phyloP scores from a whole-genome alignment of 2,329 filamentous ascomycete species.

The Botrytis fabae region DNA sequence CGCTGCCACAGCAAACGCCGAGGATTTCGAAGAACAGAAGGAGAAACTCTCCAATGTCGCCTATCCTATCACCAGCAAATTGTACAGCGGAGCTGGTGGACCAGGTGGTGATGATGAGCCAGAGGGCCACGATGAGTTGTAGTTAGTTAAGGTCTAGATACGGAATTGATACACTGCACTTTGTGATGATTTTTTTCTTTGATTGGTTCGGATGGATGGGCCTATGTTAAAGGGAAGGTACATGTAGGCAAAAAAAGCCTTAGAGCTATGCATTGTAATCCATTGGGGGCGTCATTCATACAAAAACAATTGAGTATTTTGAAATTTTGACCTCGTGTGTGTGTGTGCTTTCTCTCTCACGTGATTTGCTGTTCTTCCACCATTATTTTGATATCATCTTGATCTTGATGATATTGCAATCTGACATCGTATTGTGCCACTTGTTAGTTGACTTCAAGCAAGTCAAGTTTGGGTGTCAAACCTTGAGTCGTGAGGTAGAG shows the following conservation, averaged over 20 bases:
- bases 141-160: slow-evolving; percentile 44
- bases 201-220: not conserved
- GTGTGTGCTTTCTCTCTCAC: not conserved
- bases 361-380: not conserved
- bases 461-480: not conserved
- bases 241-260: not conserved
- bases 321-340: not conserved
- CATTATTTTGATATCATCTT: not conserved
- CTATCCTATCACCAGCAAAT: slow-evolving; percentile 98
- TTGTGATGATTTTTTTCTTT: not conserved
- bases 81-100: slow-evolving; percentile 71
- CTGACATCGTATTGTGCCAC: not conserved
- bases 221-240: slow-evolving; percentile 9
- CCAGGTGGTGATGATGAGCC: slow-evolving; percentile 71
- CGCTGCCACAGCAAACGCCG: slow-evolving; percentile 75
- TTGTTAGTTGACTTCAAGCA: not conserved
- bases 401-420: not conserved
- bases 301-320: slow-evolving; percentile 10
- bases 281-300: slow-evolving; percentile 12
- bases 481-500: not conserved
- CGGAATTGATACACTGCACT: slow-evolving; percentile 11
- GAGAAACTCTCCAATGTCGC: slow-evolving; percentile 97
- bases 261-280: slow-evolving; percentile 14
- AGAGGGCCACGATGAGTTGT: slow-evolving; percentile 74
- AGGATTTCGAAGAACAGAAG: slow-evolving; percentile 99